A percentile compares a stretch with the other conserved stretches of the same genome.
These are phyloP conservation scores for Tulasnella sp. DNA, from an alignment of 768 basidiomycete species.

Conservation along the genomic window DNA sequence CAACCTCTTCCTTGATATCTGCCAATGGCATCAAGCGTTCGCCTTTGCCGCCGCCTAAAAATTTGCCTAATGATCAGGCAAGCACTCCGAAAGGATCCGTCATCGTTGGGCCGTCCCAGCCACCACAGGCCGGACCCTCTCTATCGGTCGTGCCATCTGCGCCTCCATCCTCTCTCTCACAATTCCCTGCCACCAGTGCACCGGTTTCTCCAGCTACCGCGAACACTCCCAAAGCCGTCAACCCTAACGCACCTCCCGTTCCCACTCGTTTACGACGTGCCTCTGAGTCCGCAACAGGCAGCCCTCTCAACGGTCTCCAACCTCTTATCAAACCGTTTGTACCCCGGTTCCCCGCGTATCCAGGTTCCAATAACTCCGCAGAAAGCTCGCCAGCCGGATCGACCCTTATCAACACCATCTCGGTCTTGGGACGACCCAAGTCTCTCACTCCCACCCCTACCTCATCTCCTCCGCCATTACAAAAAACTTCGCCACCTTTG, in stretches of 20 bases:
- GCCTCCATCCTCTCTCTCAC: slow-evolving; percentile 11
- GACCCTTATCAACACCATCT: slow-evolving; percentile 9
- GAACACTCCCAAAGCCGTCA: not conserved
- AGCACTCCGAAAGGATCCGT: slow-evolving; percentile 2
- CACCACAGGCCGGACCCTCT: slow-evolving; percentile 4
- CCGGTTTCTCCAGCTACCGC: slow-evolving; percentile 20
- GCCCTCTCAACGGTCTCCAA: not conserved
- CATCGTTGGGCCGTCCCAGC: not conserved
- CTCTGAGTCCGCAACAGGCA: not conserved
- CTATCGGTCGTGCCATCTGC: slow-evolving; percentile 14
- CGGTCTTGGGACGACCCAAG: not conserved
- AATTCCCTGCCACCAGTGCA: not conserved
- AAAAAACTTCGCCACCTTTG: slow-evolving; percentile 22
- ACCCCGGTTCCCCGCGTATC: slow-evolving; percentile 9
- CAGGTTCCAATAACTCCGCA: not conserved
- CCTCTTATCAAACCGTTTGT: slow-evolving; percentile 9
- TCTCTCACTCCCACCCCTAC: not conserved
- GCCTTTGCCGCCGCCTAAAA: slow-evolving; percentile 18
- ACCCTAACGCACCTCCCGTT: not conserved
- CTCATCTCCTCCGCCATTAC: slow-evolving; percentile 10
- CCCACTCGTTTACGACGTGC: slow-evolving; percentile 5
- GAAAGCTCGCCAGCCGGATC: not conserved
- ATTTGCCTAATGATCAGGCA: slow-evolving; percentile 17
- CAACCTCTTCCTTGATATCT: slow-evolving; percentile 20
- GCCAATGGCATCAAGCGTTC: slow-evolving; percentile 17